phyloP scores from a whole-genome alignment of 169 alveolate species.

The Plasmodium vivax region DNA sequence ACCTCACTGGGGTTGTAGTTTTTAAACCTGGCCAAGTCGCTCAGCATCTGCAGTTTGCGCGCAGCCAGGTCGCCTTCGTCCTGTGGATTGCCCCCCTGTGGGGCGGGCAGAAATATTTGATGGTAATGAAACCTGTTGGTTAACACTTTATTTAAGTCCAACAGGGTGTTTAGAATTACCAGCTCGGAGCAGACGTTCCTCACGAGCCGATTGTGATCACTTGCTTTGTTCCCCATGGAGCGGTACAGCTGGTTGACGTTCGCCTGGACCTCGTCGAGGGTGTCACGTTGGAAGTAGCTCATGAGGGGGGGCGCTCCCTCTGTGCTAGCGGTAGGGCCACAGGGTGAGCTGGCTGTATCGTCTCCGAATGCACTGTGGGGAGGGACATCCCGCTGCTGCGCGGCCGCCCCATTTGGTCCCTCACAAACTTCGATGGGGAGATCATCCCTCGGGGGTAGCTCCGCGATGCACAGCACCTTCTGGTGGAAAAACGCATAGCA shows the following conservation, averaged over 20 bases:
- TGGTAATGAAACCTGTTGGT: constrained; percentile 21
- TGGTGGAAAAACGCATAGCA: background rate
- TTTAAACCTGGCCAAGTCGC: constrained; percentile 11
- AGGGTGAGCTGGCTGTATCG: background rate
- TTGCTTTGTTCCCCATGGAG: background rate
- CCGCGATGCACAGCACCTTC: background rate
- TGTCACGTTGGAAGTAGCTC: background rate
- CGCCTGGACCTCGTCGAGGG: background rate
- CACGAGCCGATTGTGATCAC: background rate
- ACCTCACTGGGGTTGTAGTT: constrained; percentile 2
- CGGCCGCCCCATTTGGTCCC: background rate
- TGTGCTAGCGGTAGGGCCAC: too few species aligned
- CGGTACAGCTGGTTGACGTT: background rate
- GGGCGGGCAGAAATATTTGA: background rate
- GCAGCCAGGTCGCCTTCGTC: background rate
- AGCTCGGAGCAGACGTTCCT: background rate
- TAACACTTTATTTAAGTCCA: constrained; percentile 8
- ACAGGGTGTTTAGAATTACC: background rate
- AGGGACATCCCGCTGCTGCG: background rate
- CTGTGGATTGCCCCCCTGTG: background rate
- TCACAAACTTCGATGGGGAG: background rate
- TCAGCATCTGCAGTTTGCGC: constrained; percentile 21
- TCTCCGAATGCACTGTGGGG: background rate
- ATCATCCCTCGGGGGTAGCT: background rate
- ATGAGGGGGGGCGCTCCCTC: background rate